A percentile compares a stretch with the other conserved stretches of the same genome.
Conservation (phyloP, 2,329 filamentous ascomycete species). For the Verticillium albo-atrum region DNA sequence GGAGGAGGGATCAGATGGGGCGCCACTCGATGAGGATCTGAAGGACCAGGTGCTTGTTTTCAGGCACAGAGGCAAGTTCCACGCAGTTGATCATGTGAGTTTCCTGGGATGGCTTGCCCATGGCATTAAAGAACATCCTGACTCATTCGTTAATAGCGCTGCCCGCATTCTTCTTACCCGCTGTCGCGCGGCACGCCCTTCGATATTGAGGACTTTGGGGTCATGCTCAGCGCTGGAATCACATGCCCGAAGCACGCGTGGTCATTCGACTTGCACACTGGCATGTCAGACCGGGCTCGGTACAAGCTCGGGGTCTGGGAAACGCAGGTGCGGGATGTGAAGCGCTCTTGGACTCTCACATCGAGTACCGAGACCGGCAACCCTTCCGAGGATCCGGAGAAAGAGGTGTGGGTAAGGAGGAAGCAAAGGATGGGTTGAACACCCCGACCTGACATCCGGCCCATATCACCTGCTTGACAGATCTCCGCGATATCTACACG, state of each 20-base stretch:
- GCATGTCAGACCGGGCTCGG: slow-evolving; percentile 54
- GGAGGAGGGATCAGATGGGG: slow-evolving; percentile 21
- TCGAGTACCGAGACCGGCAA: not conserved
- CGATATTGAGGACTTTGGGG: slow-evolving; percentile 70
- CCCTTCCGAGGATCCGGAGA: slow-evolving; percentile 6
- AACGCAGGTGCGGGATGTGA: slow-evolving; percentile 42
- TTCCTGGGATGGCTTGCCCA: not conserved
- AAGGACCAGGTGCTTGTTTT: slow-evolving; percentile 63
- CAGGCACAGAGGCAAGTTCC: slow-evolving; percentile 57
- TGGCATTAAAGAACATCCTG: not conserved
- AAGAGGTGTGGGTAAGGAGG: slow-evolving; percentile 39
- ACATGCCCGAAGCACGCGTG: slow-evolving; percentile 66
- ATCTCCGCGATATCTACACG: too few species aligned
- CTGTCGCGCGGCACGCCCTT: slow-evolving; percentile 59
- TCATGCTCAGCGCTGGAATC: slow-evolving; percentile 57
- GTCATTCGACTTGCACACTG: slow-evolving; percentile 66
- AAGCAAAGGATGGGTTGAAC: slow-evolving; percentile 30
- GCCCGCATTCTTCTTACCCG: slow-evolving; percentile 64
- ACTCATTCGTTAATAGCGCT: slow-evolving; percentile 41
- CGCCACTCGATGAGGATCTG: slow-evolving; percentile 29
- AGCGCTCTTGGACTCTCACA: not conserved
- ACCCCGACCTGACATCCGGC: slow-evolving; percentile 11
- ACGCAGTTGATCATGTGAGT: slow-evolving; percentile 65
- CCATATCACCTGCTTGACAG: too few species aligned
- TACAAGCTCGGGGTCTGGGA: slow-evolving; percentile 64